These are phyloP conservation scores for Erodium trifolium DNA, from an alignment of 441 rosid genomes.

Conservation along the genomic window DNA sequence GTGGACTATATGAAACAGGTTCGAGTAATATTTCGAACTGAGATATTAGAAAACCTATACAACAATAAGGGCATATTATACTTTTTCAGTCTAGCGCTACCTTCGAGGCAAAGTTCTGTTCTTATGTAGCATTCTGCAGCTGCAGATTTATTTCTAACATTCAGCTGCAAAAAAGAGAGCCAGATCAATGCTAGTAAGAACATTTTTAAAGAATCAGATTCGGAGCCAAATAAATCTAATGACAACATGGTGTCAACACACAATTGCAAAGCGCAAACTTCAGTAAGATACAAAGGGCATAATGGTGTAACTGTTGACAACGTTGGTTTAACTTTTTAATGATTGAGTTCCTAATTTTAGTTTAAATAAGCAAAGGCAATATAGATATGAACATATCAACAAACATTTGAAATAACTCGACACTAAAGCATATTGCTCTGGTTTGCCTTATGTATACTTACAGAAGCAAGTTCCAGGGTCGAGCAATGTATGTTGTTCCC, in stretches of 20 bases:
- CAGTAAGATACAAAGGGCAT: no score
- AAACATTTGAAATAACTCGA: neutral
- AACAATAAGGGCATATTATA: conserved; percentile 9
- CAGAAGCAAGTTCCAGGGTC: conserved; percentile 91
- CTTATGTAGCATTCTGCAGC: conserved; percentile 87
- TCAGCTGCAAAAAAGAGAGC: conserved; percentile 52
- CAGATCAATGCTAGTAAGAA: conserved; percentile 13
- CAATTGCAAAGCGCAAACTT: neutral
- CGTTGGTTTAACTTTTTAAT: conserved; percentile 5
- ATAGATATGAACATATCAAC: neutral
- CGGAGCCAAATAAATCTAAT: conserved; percentile 9
- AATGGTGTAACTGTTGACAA: neutral
- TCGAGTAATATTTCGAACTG: no score
- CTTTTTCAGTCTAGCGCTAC: conserved; percentile 30
- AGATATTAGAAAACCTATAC: no score
- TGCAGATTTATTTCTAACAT: conserved; percentile 92
- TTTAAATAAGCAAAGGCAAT: conserved; percentile 4
- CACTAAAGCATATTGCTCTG: conserved; percentile 6
- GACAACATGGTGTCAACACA: conserved; percentile 12
- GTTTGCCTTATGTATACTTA: conserved; percentile 35
- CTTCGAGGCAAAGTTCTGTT: conserved; percentile 95
- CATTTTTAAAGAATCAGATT: conserved; percentile 12
- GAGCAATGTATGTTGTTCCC: conserved; percentile 93
- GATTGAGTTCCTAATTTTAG: conserved; percentile 1
- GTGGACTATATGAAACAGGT: no score